Percentiles rank a stretch among this genome's conserved stretches.
Evolutionary conservation across 73 alveolate genomes (phyloP).

Genomic region (Uronychia binucleata): DNA sequence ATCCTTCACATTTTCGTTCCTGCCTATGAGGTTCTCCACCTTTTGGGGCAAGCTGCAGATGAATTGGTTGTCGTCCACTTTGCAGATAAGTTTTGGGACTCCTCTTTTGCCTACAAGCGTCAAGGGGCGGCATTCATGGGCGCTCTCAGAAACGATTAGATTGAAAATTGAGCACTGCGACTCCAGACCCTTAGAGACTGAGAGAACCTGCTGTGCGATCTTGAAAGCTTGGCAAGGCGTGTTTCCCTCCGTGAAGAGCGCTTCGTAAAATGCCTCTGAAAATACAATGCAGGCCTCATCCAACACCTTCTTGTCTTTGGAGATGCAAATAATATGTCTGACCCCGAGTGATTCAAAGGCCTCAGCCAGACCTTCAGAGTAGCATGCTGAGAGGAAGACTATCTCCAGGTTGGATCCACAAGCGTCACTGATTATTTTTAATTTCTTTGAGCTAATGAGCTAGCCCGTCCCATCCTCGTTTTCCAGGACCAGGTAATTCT

Average conservation of each 20-base stretch:
- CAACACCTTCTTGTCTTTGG: neutral
- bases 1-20: neutral
- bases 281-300: neutral
- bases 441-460: neutral
- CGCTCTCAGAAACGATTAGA: neutral
- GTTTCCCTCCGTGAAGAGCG: neutral
- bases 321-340: conserved; percentile 7
- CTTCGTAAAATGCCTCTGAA: neutral
- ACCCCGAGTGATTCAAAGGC: neutral
- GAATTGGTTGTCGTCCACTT: neutral
- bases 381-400: conserved; percentile 1
- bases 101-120: neutral
- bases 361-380: conserved; percentile 5
- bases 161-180: neutral
- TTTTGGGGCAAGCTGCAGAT: conserved; percentile 5
- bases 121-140: neutral
- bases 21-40: conserved; percentile 6
- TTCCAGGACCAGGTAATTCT: neutral
- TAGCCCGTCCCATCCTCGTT: neutral
- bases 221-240: conserved; percentile 1
- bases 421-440: neutral
- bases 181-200: neutral
- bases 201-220: neutral
- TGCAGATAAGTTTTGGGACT: neutral
- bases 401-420: neutral